Evolutionary conservation across 1,284 basidiomycete genomes (phyloP).

Genomic region (Moesziomyces sp.): DNA sequence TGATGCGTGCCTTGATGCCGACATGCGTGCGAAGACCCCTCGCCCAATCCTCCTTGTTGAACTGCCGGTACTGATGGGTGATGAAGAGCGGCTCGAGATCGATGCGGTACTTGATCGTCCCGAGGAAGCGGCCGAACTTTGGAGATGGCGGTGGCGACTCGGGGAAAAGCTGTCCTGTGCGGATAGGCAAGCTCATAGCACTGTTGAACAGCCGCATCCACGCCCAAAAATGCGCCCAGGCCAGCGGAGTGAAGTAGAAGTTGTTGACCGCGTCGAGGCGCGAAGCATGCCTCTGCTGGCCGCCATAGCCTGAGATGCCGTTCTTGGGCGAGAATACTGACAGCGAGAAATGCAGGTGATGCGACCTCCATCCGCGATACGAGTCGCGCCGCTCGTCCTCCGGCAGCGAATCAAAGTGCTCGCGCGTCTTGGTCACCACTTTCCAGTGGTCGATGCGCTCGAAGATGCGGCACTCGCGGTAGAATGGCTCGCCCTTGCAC

Average conservation of each 20-base stretch:
- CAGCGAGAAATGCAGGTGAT: constrained; percentile 92
- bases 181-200: constrained; percentile 82
- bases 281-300: constrained; percentile 12
- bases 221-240: constrained; percentile 88
- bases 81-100: constrained; percentile 82
- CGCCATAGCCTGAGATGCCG: constrained; percentile 58
- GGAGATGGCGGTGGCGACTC: constrained; percentile 79
- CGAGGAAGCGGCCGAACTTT: constrained; percentile 88
- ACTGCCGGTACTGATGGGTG: constrained; percentile 87
- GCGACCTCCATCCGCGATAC: constrained; percentile 87
- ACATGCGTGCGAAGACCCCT: constrained; percentile 82
- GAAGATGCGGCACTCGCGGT: constrained; percentile 84
- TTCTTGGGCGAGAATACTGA: constrained; percentile 76
- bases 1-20: constrained; percentile 83
- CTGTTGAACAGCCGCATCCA: constrained; percentile 91
- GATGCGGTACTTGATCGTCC: constrained; percentile 92
- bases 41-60: constrained; percentile 79
- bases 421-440: constrained; percentile 75
- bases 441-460: constrained; percentile 84
- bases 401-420: constrained; percentile 68
- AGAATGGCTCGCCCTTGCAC: constrained; percentile 76
- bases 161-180: constrained; percentile 85
- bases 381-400: constrained; percentile 74
- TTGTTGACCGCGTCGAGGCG: constrained; percentile 72
- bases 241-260: constrained; percentile 86